A percentile compares a stretch with the other conserved stretches of the same genome.
Evolutionary conservation across 169 alveolate species (phyloP).

Genomic region (Perkinsus chesapeaki): DNA sequence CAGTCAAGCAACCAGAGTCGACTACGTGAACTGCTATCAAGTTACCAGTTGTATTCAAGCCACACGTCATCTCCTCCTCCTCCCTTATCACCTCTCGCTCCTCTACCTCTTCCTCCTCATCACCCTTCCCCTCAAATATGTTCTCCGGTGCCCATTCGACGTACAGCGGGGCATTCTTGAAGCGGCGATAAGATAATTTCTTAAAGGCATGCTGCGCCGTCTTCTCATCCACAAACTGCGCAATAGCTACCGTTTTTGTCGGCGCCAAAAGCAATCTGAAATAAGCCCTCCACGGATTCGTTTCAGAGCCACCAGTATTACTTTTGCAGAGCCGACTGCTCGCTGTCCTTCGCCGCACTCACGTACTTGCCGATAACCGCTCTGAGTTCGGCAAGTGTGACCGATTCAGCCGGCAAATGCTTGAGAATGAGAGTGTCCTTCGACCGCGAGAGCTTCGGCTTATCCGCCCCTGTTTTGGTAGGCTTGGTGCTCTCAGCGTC

Average conservation of each 20-base stretch:
- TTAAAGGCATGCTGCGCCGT: conserved; percentile 76
- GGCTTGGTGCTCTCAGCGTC: background rate
- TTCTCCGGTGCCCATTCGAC: conserved; percentile 84
- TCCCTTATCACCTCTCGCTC: background rate
- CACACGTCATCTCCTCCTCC: too few relatives aligned
- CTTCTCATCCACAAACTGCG: conserved; percentile 59
- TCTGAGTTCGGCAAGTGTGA: conserved; percentile 22
- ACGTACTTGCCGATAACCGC: background rate
- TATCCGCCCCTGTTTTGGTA: background rate
- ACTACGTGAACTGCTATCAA: too few relatives aligned
- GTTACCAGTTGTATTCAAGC: too few relatives aligned
- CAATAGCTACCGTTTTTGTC: conserved; percentile 73
- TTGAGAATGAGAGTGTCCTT: conserved; percentile 44
- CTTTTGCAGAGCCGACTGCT: conserved; percentile 5
- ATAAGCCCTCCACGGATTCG: conserved; percentile 36
- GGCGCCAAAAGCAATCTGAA: conserved; percentile 74
- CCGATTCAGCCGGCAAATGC: conserved; percentile 45
- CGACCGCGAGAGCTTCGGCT: conserved; percentile 11
- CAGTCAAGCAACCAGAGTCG: too few relatives aligned
- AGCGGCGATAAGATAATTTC: conserved; percentile 66
- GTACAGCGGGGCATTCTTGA: conserved; percentile 70
- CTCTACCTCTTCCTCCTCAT: background rate
- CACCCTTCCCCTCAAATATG: conserved; percentile 26
- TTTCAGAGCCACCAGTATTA: background rate
- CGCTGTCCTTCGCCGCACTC: background rate